Evolutionary conservation across 176 grass and related monocot species (phyloP).

Genomic region (Oryza coarctata): DNA sequence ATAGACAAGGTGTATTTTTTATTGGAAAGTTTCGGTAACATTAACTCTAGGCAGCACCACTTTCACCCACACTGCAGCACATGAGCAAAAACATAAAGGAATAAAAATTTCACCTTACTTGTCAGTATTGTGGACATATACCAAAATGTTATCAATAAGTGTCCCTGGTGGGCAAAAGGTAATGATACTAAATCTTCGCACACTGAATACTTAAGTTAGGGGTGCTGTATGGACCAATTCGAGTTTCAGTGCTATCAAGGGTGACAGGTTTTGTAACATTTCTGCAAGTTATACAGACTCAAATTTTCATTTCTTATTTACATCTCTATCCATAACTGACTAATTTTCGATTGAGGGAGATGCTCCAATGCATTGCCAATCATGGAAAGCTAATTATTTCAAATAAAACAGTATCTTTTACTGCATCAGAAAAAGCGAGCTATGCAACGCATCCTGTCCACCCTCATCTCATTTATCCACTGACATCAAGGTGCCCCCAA

Average conservation of each 20-base stretch:
- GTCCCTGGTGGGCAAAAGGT: background rate
- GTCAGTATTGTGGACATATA: background rate
- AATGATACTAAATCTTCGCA: background rate
- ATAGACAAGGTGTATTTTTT: background rate
- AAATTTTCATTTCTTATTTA: background rate
- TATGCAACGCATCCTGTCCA: background rate
- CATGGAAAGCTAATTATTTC: background rate
- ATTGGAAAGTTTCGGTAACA: background rate
- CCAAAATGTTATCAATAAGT: background rate
- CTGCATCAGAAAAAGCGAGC: background rate
- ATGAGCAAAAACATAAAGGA: no score
- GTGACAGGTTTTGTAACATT: background rate
- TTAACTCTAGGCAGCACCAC: background rate
- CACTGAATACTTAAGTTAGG: background rate
- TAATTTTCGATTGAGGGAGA: background rate
- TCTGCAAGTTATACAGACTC: background rate
- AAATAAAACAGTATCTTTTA: background rate
- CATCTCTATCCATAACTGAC: background rate
- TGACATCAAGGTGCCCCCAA: background rate
- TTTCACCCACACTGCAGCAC: background rate
- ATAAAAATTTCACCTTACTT: background rate
- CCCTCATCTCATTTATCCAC: background rate
- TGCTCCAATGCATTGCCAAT: background rate
- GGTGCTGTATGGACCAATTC: background rate
- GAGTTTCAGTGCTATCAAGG: background rate